Percentiles rank a stretch among this genome's conserved stretches.
phyloP scores from a whole-genome alignment of 2,329 filamentous ascomycete species.

The Aureobasidium sp. region DNA sequence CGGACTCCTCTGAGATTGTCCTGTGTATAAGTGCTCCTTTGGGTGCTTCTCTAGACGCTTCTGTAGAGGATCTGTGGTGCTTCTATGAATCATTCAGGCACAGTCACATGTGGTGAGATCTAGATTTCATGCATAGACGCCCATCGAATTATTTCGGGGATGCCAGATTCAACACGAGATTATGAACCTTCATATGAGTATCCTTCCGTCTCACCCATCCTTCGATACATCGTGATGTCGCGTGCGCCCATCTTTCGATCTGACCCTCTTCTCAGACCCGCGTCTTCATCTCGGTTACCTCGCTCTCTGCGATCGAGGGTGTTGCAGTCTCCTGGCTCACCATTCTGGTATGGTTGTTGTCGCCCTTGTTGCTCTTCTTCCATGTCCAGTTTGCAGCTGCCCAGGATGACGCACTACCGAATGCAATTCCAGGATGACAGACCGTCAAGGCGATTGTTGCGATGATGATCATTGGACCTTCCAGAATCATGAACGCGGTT shows the following conservation, averaged over 20 bases:
- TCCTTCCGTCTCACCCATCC: no score
- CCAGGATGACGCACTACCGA: conserved; percentile 7
- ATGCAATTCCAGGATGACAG: conserved; percentile 35
- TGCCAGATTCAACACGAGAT: no score
- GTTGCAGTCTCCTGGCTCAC: background rate
- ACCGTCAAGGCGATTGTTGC: conserved; percentile 34
- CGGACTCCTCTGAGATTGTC: no score
- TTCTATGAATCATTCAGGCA: no score
- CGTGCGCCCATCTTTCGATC: no score
- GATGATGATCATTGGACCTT: conserved; percentile 42
- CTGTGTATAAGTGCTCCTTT: background rate
- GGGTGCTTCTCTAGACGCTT: no score
- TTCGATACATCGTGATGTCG: background rate
- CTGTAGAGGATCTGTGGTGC: no score
- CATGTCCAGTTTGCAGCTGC: conserved; percentile 14
- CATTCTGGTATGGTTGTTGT: background rate
- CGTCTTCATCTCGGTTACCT: background rate
- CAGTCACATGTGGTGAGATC: no score
- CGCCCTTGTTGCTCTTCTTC: conserved; percentile 5
- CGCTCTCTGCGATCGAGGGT: background rate
- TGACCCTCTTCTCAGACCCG: background rate
- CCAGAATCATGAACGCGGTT: conserved; percentile 37
- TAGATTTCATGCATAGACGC: no score
- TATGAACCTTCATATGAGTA: no score
- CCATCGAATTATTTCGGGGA: no score